These are phyloP conservation scores for Rhizomucor miehei DNA, from an alignment of 371 early-diverging fungal genomes.

Conservation along the genomic window DNA sequence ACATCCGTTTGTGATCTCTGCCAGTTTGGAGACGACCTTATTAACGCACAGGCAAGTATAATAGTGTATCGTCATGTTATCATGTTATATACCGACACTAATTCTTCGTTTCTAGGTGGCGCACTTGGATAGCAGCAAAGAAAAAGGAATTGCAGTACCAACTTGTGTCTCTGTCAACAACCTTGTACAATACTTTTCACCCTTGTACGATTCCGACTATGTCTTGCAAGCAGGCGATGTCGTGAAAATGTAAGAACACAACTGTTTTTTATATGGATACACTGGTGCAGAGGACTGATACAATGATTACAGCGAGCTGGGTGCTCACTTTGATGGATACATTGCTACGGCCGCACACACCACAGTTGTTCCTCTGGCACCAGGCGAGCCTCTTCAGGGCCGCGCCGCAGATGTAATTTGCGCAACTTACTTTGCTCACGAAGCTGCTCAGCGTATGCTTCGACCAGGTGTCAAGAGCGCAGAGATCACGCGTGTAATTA, in stretches of 20 bases:
- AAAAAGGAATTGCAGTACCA: conserved; percentile 86
- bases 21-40: conserved; percentile 77
- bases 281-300: no score
- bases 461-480: conserved; percentile 76
- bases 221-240: conserved; percentile 75
- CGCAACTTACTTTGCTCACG: conserved; percentile 81
- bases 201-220: conserved; percentile 56
- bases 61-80: no score
- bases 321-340: conserved; percentile 92
- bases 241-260: conserved; percentile 74
- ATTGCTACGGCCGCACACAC: conserved; percentile 87
- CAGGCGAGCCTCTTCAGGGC: conserved; percentile 66
- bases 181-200: conserved; percentile 74
- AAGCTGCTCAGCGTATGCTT: conserved; percentile 77
- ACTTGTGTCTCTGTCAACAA: conserved; percentile 84
- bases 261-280: not conserved
- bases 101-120: no score
- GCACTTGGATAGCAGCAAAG: conserved; percentile 58
- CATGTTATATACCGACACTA: no score
- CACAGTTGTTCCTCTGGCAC: conserved; percentile 64
- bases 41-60: conserved; percentile 58
- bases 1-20: conserved; percentile 75
- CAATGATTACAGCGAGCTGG: conserved; percentile 82
- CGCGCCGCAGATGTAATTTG: conserved; percentile 74
- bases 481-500: conserved; percentile 73